Percentiles rank a stretch among this genome's conserved stretches.
phyloP scores from a whole-genome alignment of 2,329 filamentous ascomycete species.

The Zymoseptoria pseudotritici region DNA sequence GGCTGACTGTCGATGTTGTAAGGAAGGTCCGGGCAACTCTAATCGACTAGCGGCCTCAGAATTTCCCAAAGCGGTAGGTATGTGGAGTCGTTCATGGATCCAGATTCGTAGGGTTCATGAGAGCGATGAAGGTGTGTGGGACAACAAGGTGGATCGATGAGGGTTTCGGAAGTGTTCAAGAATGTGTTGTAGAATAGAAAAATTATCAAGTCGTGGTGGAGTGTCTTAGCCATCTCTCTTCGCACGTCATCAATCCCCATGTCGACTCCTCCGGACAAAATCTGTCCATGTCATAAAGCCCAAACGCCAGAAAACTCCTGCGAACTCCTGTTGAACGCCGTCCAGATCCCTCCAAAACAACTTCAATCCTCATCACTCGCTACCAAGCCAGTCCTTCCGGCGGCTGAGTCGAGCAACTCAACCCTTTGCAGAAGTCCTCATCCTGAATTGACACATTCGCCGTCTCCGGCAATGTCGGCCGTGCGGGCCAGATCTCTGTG shows the following conservation, averaged over 20 bases:
- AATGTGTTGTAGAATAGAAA: background rate
- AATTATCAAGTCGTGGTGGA: background rate
- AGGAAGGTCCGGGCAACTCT: background rate
- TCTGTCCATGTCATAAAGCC: background rate
- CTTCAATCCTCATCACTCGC: background rate
- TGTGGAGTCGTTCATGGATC: background rate
- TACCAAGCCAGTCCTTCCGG: slow-evolving; percentile 26
- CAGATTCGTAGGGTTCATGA: background rate
- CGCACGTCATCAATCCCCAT: background rate
- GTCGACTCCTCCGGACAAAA: background rate
- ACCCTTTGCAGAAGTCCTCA: slow-evolving; percentile 25
- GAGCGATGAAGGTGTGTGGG: background rate
- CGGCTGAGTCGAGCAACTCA: slow-evolving; percentile 16
- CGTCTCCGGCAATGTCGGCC: slow-evolving; percentile 28
- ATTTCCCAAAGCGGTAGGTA: background rate
- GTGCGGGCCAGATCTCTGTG: slow-evolving; percentile 48
- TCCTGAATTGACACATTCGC: slow-evolving; percentile 13
- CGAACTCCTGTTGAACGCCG: background rate
- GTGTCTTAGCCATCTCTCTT: background rate
- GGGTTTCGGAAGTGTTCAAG: background rate
- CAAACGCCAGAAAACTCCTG: background rate
- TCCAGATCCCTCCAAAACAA: background rate
- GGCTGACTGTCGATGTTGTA: background rate
- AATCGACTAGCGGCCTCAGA: background rate
- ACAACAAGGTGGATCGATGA: background rate